A percentile compares a stretch with the other conserved stretches of the same genome.
These are phyloP conservation scores for Lyophyllum atratum DNA, from an alignment of 768 basidiomycete species.

Conservation along the genomic window DNA sequence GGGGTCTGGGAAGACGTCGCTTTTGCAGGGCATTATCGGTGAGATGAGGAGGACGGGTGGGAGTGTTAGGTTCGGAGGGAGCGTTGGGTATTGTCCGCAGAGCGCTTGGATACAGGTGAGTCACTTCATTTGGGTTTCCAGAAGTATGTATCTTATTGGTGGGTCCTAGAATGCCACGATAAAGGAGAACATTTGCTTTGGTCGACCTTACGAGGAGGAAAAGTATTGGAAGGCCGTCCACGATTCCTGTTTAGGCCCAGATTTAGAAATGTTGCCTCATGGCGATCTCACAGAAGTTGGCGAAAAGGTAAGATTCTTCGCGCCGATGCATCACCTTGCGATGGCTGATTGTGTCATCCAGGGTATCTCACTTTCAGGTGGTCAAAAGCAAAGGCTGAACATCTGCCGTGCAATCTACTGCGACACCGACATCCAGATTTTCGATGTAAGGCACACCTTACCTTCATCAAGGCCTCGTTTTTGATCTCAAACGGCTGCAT, in stretches of 20 bases:
- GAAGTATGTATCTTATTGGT: conserved; percentile 5
- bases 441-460: conserved; percentile 53
- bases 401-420: conserved; percentile 89
- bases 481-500: neutral
- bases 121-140: neutral
- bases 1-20: conserved; percentile 68
- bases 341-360: conserved; percentile 21
- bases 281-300: conserved; percentile 87
- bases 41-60: conserved; percentile 81
- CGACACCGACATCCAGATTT: conserved; percentile 82
- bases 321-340: neutral
- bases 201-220: conserved; percentile 77
- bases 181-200: conserved; percentile 89
- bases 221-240: conserved; percentile 80
- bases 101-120: conserved; percentile 86
- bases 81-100: conserved; percentile 83
- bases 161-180: conserved; percentile 70
- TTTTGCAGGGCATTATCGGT: conserved; percentile 75
- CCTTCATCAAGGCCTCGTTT: neutral
- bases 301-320: conserved; percentile 46
- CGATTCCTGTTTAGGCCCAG: conserved; percentile 78
- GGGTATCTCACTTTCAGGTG: conserved; percentile 88
- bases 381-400: conserved; percentile 77
- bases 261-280: conserved; percentile 73
- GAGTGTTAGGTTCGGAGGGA: conserved; percentile 70